Evolutionary conservation across 2,329 filamentous ascomycete species (phyloP).

Genomic region (Aspergillus brunneoviolaceus): DNA sequence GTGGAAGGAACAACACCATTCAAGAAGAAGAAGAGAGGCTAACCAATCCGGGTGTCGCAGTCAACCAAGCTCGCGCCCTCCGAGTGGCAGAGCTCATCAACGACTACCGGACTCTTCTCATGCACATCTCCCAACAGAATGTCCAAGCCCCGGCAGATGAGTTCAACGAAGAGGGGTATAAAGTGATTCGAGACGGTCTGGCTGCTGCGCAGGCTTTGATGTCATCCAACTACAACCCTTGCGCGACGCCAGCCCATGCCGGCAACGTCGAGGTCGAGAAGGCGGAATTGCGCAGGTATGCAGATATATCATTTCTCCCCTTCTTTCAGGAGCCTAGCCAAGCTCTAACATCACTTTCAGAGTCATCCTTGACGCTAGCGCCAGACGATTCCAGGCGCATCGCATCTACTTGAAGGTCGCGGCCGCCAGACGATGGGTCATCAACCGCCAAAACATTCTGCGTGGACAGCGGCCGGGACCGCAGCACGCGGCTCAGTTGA

Average conservation of each 20-base stretch:
- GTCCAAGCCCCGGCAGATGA: constrained; percentile 54
- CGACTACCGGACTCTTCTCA: constrained; percentile 62
- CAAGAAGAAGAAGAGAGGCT: constrained; percentile 2
- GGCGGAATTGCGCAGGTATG: constrained; percentile 56
- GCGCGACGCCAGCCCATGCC: constrained; percentile 40
- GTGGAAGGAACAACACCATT: too few species aligned
- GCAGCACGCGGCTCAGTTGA: constrained; percentile 50
- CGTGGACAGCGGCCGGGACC: constrained; percentile 51
- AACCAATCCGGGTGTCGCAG: constrained; percentile 37
- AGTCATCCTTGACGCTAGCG: constrained; percentile 60
- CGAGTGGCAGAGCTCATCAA: constrained; percentile 63
- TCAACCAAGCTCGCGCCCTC: constrained; percentile 64
- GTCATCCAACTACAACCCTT: constrained; percentile 52
- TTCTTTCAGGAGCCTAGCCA: background rate
- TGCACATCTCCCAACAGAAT: constrained; percentile 57
- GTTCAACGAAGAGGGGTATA: constrained; percentile 59
- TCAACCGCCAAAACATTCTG: constrained; percentile 52
- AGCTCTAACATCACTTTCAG: constrained; percentile 37
- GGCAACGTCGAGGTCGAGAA: constrained; percentile 56
- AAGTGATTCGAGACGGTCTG: constrained; percentile 56
- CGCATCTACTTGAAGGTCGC: constrained; percentile 60
- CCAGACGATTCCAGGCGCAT: constrained; percentile 62
- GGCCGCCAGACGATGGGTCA: constrained; percentile 60
- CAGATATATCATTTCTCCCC: background rate
- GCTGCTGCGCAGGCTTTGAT: constrained; percentile 57